These are phyloP conservation scores for Argentina anserina DNA, from an alignment of 306 rosid species.

Conservation along the genomic window DNA sequence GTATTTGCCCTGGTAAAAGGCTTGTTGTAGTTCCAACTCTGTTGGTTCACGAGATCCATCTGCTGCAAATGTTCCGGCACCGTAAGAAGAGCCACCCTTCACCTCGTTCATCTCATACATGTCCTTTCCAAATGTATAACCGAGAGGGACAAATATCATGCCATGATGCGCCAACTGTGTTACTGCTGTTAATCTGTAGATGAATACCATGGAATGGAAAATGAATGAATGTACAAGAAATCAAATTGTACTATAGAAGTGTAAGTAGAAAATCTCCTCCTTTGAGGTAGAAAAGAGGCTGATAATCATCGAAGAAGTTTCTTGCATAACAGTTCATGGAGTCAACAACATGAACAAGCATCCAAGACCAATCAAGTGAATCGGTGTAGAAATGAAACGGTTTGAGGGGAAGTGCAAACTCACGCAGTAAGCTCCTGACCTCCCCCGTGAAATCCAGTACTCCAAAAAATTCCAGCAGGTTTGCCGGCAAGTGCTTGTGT, in stretches of 20 bases:
- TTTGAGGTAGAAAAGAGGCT: not conserved
- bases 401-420: constrained; percentile 25
- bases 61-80: constrained; percentile 88
- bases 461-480: constrained; percentile 97
- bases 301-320: not conserved
- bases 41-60: constrained; percentile 90
- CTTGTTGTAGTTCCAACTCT: constrained; percentile 67
- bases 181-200: constrained; percentile 61
- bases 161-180: constrained; percentile 97
- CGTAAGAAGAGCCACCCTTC: constrained; percentile 84
- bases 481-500: constrained; percentile 91
- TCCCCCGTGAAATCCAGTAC: constrained; percentile 93
- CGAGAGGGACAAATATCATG: constrained; percentile 82
- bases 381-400: not conserved
- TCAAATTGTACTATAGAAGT: not conserved
- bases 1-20: constrained; percentile 83
- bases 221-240: not conserved
- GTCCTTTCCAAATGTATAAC: constrained; percentile 82
- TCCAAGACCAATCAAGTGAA: not conserved
- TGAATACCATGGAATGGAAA: not conserved
- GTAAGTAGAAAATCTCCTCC: too few relatives aligned
- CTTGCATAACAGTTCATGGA: not conserved
- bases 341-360: not conserved
- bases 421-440: constrained; percentile 96
- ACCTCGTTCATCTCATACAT: constrained; percentile 85